Percentiles rank a stretch among this genome's conserved stretches.
Evolutionary conservation across 2,329 filamentous ascomycete species (phyloP).

Genomic region (Nemania abortiva): DNA sequence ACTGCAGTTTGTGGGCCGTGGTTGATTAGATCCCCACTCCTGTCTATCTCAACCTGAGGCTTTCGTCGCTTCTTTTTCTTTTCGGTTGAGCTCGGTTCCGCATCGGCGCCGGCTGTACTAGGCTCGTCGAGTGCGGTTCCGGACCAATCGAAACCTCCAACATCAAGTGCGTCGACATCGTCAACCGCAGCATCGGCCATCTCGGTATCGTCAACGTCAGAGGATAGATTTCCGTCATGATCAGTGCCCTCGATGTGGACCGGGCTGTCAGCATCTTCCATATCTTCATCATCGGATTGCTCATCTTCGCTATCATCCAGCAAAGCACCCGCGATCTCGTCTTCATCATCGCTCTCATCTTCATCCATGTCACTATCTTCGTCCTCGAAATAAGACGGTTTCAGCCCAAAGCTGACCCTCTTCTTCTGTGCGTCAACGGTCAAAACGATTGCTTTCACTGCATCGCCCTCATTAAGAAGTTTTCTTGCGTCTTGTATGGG

Average conservation of each 20-base stretch:
- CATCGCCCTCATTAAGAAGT: slow-evolving; percentile 89
- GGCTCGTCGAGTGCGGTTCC: slow-evolving; percentile 73
- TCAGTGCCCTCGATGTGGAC: slow-evolving; percentile 62
- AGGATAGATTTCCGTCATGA: slow-evolving; percentile 54
- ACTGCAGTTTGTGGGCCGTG: slow-evolving; percentile 89
- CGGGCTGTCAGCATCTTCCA: slow-evolving; percentile 60
- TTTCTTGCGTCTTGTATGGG: slow-evolving; percentile 86
- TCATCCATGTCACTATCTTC: slow-evolving; percentile 66
- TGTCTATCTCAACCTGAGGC: slow-evolving; percentile 84
- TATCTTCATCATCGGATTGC: slow-evolving; percentile 57
- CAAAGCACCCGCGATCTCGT: slow-evolving; percentile 61
- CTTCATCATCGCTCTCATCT: slow-evolving; percentile 54
- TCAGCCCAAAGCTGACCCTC: slow-evolving; percentile 89
- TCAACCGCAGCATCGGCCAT: slow-evolving; percentile 56
- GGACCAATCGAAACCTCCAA: slow-evolving; percentile 89
- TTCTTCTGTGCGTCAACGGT: slow-evolving; percentile 80
- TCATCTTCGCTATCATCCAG: slow-evolving; percentile 55
- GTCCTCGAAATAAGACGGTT: slow-evolving; percentile 88
- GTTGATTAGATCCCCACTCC: slow-evolving; percentile 89
- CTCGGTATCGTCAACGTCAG: slow-evolving; percentile 59
- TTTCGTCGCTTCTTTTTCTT: slow-evolving; percentile 81
- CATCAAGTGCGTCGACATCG: slow-evolving; percentile 69
- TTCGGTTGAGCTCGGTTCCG: slow-evolving; percentile 53
- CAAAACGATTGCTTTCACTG: slow-evolving; percentile 91
- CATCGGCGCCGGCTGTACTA: slow-evolving; percentile 63